Evolutionary conservation across 2,329 filamentous ascomycete genomes (phyloP).

Genomic region (Penicillium sp.): DNA sequence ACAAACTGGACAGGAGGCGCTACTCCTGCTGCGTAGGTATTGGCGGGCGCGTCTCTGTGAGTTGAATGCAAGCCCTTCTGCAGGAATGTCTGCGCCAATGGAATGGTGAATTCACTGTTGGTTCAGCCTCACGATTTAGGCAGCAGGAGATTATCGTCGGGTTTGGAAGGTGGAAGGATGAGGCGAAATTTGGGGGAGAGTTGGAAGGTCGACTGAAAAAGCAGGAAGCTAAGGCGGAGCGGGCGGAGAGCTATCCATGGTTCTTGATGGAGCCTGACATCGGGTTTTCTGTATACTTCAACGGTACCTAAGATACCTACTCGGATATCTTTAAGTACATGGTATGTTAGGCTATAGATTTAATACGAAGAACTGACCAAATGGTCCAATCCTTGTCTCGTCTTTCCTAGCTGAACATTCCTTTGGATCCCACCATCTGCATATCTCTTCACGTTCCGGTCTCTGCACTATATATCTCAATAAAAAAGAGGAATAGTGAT

Average conservation of each 20-base stretch:
- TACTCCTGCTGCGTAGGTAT: slow-evolving; percentile 7
- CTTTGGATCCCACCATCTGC: too few species aligned
- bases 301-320: not conserved
- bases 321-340: not conserved
- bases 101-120: slow-evolving; percentile 15
- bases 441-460: too few species aligned
- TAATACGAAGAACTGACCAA: too few species aligned
- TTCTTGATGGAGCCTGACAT: slow-evolving; percentile 28
- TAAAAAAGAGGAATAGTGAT: not conserved
- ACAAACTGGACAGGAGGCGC: slow-evolving; percentile 17
- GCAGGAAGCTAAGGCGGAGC: slow-evolving; percentile 18
- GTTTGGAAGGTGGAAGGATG: slow-evolving; percentile 2
- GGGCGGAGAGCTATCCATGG: slow-evolving; percentile 21
- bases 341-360: not conserved
- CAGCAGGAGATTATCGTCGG: slow-evolving; percentile 21
- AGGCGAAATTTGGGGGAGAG: slow-evolving; percentile 2
- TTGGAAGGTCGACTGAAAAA: not conserved
- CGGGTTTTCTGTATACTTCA: not conserved
- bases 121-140: slow-evolving; percentile 40
- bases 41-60: slow-evolving; percentile 12
- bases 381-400: too few species aligned
- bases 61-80: slow-evolving; percentile 11
- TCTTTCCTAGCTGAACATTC: too few species aligned
- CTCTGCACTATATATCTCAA: not conserved
- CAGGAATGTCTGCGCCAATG: slow-evolving; percentile 11